Evolutionary conservation across 495 filamentous ascomycete species (phyloP), one percentile per base, ranked within the genome.

Genomic region (Penicillium salamii): DNA sequence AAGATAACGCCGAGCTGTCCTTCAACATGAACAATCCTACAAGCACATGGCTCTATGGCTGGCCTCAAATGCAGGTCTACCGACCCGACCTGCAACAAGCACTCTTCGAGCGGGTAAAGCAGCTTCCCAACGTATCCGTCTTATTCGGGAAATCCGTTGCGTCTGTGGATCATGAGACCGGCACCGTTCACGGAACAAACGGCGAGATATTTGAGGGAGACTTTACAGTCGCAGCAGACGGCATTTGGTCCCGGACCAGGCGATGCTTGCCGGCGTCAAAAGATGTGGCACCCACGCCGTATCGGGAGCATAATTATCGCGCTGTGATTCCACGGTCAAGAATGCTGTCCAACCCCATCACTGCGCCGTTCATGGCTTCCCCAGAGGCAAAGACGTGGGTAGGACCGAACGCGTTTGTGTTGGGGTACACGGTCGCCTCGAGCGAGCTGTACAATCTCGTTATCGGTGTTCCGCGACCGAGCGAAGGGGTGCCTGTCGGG

Each of bases 21-120:
- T 48, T 46, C 42, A 53, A 48, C 19, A 53, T 53, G 50, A 53
- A 53, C 20, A 53, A 53, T n/a, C 50, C 50, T 29, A 24, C 8
- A 15, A 53, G 42, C 32, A 48, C 50, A 28, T 53, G 42, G 50
- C 50, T 53, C 19, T 53, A 53, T 21, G 50, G 43, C 17, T 53
- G 43, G 50, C 50, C 50, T 18, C 50, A 53, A 42, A 40, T 15
- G 50, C 50, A 53, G 43, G 23, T 53, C 14, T 53, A 53, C 28
- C 42, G 50, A 42, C 50, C 50, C 33, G 50, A 53, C 36, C 45
- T 53, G 42, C 50, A 53, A 28, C 17, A 34, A 47, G 43, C 36
- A 15, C 42, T 53, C 17, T 53, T 53, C 29, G 50, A 53, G n/a
- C 43, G 50, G 3, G 50, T 38, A 14, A 42, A 53, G 26, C 29